These are phyloP conservation scores for Avena insularis DNA, from an alignment of 176 grass and related monocot species.

Conservation along the genomic window DNA sequence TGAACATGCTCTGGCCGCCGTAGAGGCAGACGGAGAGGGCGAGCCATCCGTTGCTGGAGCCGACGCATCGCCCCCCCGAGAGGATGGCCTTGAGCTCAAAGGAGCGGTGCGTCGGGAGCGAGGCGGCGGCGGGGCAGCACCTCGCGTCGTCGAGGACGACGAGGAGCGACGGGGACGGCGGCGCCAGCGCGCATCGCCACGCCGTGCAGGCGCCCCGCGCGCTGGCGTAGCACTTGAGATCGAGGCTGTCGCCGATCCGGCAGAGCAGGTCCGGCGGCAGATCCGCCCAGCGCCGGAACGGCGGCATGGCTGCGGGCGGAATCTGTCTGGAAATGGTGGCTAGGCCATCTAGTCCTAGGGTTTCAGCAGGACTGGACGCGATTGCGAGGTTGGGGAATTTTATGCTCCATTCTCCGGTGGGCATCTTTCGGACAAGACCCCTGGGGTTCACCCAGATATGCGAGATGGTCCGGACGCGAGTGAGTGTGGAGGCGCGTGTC, in stretches of 20 bases:
- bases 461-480: slow-evolving; percentile 1
- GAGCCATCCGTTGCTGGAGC: slow-evolving; percentile 71
- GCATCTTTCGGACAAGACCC: slow-evolving; percentile 26
- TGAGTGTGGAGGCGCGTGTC: not conserved
- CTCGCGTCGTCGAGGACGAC: slow-evolving; percentile 52
- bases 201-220: slow-evolving; percentile 56
- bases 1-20: slow-evolving; percentile 47
- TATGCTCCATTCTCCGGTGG: slow-evolving; percentile 37
- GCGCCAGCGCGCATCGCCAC: slow-evolving; percentile 54
- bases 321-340: not conserved
- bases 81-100: slow-evolving; percentile 60
- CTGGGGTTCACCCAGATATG: not conserved
- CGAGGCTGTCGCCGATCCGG: slow-evolving; percentile 58
- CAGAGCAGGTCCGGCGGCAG: slow-evolving; percentile 59
- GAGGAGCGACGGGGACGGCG: slow-evolving; percentile 52
- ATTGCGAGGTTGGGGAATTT: slow-evolving; percentile 51
- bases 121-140: slow-evolving; percentile 48
- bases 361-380: not conserved
- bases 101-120: slow-evolving; percentile 50
- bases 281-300: slow-evolving; percentile 63
- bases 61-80: slow-evolving; percentile 47
- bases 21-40: slow-evolving; percentile 54
- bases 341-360: slow-evolving; percentile 49
- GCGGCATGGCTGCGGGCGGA: slow-evolving; percentile 46
- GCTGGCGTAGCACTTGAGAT: slow-evolving; percentile 65